These are phyloP conservation scores for Pistacia integerrima DNA, from an alignment of 345 rosid genomes.

Conservation along the genomic window DNA sequence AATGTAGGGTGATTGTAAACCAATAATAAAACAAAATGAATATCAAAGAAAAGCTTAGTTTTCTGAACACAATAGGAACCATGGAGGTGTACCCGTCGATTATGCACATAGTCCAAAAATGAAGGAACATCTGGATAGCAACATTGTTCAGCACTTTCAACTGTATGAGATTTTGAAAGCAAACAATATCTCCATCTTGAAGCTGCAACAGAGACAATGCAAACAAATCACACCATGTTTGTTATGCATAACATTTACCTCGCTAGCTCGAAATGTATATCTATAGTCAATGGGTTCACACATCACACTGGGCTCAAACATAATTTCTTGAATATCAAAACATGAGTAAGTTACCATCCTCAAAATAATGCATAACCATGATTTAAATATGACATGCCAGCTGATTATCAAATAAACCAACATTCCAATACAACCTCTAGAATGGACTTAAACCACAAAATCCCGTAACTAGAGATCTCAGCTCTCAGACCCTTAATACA, in stretches of 20 bases:
- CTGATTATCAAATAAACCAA: not conserved
- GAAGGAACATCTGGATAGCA: constrained; percentile 73
- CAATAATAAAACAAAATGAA: not conserved
- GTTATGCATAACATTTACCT: constrained; percentile 41
- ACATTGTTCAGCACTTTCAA: constrained; percentile 40
- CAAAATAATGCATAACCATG: not conserved
- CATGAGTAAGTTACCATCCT: constrained; percentile 4
- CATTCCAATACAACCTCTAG: not conserved
- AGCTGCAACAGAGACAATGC: constrained; percentile 41
- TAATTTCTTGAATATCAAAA: constrained; percentile 57
- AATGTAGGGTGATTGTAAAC: not conserved
- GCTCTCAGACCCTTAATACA: not conserved
- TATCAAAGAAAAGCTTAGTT: not conserved
- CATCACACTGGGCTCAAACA: constrained; percentile 67
- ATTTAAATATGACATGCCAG: not conserved
- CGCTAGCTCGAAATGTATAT: constrained; percentile 52
- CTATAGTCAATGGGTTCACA: constrained; percentile 65
- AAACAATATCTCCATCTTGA: constrained; percentile 78
- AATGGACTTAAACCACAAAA: not conserved
- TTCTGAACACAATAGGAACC: not conserved
- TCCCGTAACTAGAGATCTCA: not conserved
- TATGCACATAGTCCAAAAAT: constrained; percentile 73
- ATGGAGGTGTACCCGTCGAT: constrained; percentile 51
- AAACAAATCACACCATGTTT: not conserved
- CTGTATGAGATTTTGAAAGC: constrained; percentile 58